These are phyloP conservation scores for Eutypella sp. DNA, from an alignment of 2,329 filamentous ascomycete species.

Conservation along the genomic window DNA sequence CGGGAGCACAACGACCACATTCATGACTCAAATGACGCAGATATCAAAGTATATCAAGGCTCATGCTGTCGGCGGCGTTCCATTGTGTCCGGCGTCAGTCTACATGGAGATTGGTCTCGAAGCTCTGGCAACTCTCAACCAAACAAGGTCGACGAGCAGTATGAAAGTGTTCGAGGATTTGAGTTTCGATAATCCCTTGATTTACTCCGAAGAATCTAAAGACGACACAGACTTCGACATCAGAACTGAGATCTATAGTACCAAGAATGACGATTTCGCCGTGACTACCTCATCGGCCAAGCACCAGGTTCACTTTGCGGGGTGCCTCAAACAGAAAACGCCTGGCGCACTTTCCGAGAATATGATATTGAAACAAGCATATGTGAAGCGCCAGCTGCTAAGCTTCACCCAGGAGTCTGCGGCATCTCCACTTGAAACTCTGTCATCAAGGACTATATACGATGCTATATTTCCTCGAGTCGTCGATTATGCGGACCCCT, in stretches of 20 bases:
- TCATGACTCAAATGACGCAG: slow-evolving; percentile 5
- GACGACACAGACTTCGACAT: neutral
- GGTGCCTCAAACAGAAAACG: slow-evolving; percentile 3
- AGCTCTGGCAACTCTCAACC: slow-evolving; percentile 4
- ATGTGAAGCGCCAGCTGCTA: slow-evolving; percentile 5
- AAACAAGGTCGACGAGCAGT: neutral
- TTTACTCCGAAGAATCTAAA: neutral
- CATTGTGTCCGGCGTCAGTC: slow-evolving; percentile 18
- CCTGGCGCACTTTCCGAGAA: neutral
- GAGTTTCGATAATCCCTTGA: slow-evolving; percentile 3
- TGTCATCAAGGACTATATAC: slow-evolving; percentile 21
- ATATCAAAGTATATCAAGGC: slow-evolving; percentile 13
- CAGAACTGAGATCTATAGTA: neutral
- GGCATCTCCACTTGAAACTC: slow-evolving; percentile 10
- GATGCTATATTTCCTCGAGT: slow-evolving; percentile 27
- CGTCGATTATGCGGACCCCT: slow-evolving; percentile 20
- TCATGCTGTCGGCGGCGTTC: slow-evolving; percentile 14
- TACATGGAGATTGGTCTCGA: slow-evolving; percentile 19
- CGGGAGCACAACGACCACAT: slow-evolving; percentile 3
- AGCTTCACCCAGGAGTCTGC: neutral
- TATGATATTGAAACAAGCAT: slow-evolving; percentile 5
- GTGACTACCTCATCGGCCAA: neutral
- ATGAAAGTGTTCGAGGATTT: slow-evolving; percentile 2
- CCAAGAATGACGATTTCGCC: neutral
- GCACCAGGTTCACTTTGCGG: slow-evolving; percentile 5